Percentiles rank a stretch among this genome's conserved stretches.
Conservation (phyloP, 768 basidiomycete genomes). For the Leccinellum rugosiceps region DNA sequence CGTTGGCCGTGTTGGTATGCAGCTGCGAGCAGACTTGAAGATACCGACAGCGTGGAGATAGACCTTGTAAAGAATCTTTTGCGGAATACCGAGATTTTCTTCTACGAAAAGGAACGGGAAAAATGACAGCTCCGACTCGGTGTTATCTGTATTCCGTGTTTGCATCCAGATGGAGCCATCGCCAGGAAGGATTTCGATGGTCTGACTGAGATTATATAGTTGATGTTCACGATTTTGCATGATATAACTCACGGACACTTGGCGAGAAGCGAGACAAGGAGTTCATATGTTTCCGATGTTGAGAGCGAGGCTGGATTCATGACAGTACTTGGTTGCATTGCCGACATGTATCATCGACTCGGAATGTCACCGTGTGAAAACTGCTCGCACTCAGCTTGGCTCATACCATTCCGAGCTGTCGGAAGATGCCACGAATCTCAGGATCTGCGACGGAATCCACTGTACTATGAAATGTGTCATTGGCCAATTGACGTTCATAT, state of each 20-base stretch:
- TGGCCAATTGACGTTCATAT: not conserved
- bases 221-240: not conserved
- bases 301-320: conserved; percentile 5
- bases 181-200: conserved; percentile 65
- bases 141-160: not conserved
- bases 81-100: conserved; percentile 62
- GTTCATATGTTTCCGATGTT: conserved; percentile 12
- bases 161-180: conserved; percentile 45
- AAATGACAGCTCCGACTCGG: conserved; percentile 16
- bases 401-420: not conserved
- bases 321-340: not conserved
- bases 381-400: not conserved
- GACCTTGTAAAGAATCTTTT: conserved; percentile 49
- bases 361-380: not conserved
- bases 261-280: conserved; percentile 23
- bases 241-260: conserved; percentile 25
- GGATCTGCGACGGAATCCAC: not conserved
- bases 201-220: conserved; percentile 22
- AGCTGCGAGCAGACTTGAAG: conserved; percentile 31
- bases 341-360: too few relatives aligned
- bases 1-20: not conserved
- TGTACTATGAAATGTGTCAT: not conserved
- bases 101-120: conserved; percentile 57
- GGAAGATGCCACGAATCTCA: not conserved
- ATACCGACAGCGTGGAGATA: conserved; percentile 45